Percentiles rank a stretch among this genome's conserved stretches.
These are phyloP conservation scores for Albizia julibrissin DNA, from an alignment of 306 rosid species.

Conservation along the genomic window DNA sequence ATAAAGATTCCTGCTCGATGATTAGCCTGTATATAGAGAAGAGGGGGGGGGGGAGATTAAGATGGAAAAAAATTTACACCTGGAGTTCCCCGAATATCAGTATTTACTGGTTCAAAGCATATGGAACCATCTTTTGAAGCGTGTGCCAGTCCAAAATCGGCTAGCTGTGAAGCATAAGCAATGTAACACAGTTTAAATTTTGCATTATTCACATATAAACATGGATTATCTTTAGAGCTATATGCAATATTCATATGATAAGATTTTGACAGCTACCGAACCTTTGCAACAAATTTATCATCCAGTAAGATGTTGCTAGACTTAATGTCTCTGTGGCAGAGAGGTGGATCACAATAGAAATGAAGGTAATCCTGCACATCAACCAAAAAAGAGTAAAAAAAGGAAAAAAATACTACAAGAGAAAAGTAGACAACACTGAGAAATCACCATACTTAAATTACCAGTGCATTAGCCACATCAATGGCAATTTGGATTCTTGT, in stretches of 20 bases:
- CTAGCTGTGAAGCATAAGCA: conserved; percentile 63
- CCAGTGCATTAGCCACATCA: conserved; percentile 97
- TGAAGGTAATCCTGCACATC: conserved; percentile 94
- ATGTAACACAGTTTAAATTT: conserved; percentile 8
- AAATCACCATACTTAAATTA: conserved; percentile 41
- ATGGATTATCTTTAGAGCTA: conserved; percentile 26
- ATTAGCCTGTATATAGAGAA: not conserved
- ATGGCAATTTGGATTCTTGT: conserved; percentile 88
- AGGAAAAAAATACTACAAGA: not conserved
- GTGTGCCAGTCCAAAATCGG: conserved; percentile 96
- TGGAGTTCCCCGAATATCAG: conserved; percentile 92
- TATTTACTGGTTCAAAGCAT: conserved; percentile 85
- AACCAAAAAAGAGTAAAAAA: not conserved
- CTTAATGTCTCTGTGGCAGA: conserved; percentile 94
- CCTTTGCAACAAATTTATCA: conserved; percentile 90
- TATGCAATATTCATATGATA: not conserved
- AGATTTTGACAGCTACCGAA: conserved; percentile 34
- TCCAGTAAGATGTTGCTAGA: conserved; percentile 94
- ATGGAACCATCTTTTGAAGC: conserved; percentile 87
- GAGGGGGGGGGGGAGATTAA: too few species aligned
- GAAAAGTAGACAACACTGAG: not conserved
- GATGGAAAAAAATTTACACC: conserved; percentile 47
- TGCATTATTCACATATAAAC: conserved; percentile 8
- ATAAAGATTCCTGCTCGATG: not conserved
- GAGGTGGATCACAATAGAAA: conserved; percentile 95